Percentiles rank a stretch among this genome's conserved stretches.
Evolutionary conservation across 1,284 basidiomycete species (phyloP).

Genomic region (Serendipita sp.): DNA sequence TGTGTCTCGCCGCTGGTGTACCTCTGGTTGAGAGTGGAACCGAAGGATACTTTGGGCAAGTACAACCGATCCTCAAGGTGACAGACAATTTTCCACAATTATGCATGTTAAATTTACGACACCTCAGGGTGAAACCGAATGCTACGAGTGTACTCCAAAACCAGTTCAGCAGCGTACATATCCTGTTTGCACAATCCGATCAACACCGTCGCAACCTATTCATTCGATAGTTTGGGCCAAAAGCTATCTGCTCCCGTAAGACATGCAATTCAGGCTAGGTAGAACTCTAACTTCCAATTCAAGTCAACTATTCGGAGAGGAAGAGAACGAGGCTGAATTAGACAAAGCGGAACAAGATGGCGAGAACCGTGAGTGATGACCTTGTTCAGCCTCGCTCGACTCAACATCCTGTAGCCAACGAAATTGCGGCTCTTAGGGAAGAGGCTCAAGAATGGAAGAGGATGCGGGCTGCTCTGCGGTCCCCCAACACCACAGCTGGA

Average conservation of each 20-base stretch:
- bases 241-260: conserved; percentile 88
- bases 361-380: conserved; percentile 58
- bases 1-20: conserved; percentile 85
- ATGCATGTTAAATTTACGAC: not conserved
- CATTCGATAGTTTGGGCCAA: conserved; percentile 99
- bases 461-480: conserved; percentile 53
- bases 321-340: conserved; percentile 61
- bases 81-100: conserved; percentile 8
- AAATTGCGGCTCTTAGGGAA: conserved; percentile 79
- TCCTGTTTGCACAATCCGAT: conserved; percentile 96
- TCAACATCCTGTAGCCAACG: conserved; percentile 44
- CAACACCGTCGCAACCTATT: conserved; percentile 92
- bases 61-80: conserved; percentile 63
- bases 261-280: conserved; percentile 10
- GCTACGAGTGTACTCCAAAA: conserved; percentile 86
- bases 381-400: not conserved
- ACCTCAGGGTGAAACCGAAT: conserved; percentile 65
- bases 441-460: conserved; percentile 80
- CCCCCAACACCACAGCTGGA: conserved; percentile 16
- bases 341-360: conserved; percentile 78
- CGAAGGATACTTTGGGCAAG: conserved; percentile 84
- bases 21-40: conserved; percentile 95
- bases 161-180: conserved; percentile 77
- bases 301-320: conserved; percentile 90
- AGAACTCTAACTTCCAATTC: not conserved